phyloP scores from a whole-genome alignment of 352 stramenopile species.

The Saprolegnia diclina region DNA sequence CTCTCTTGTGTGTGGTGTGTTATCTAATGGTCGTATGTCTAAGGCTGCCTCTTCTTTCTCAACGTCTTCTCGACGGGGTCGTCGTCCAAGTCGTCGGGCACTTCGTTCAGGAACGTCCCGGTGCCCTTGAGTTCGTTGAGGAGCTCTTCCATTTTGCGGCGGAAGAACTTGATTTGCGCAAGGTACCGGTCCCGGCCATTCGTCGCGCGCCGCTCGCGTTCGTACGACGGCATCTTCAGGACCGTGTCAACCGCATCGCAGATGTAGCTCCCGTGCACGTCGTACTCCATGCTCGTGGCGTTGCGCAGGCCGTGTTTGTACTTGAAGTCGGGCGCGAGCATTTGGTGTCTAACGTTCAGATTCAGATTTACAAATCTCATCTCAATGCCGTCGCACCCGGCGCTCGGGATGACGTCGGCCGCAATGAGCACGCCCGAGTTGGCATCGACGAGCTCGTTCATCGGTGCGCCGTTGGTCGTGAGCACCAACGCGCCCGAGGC shows the following conservation, averaged over 20 bases:
- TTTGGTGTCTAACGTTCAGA: slow-evolving; percentile 30
- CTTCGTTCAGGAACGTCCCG: not conserved
- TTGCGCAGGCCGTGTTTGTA: slow-evolving; percentile 32
- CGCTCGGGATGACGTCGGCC: slow-evolving; percentile 20
- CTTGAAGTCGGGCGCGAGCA: slow-evolving; percentile 36
- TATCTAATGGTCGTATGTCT: not conserved
- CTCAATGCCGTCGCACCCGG: slow-evolving; percentile 21
- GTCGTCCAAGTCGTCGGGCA: not conserved
- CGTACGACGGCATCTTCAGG: slow-evolving; percentile 33
- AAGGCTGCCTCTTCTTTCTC: not conserved
- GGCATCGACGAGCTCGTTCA: slow-evolving; percentile 54
- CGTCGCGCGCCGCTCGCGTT: slow-evolving; percentile 34
- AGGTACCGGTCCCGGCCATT: slow-evolving; percentile 52
- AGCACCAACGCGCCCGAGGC: slow-evolving; percentile 41
- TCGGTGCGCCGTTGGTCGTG: slow-evolving; percentile 47
- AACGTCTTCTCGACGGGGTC: not conserved
- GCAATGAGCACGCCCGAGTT: slow-evolving; percentile 40
- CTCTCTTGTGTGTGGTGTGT: not conserved
- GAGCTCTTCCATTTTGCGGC: slow-evolving; percentile 47
- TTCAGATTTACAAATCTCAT: slow-evolving; percentile 9
- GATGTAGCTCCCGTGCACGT: slow-evolving; percentile 36
- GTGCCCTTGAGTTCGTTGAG: not conserved
- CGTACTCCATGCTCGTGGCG: slow-evolving; percentile 41
- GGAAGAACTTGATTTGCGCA: slow-evolving; percentile 59
- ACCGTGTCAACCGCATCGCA: slow-evolving; percentile 41